Conservation (phyloP, 2,329 filamentous ascomycete genomes). For the Nigrospora sphaerica region DNA sequence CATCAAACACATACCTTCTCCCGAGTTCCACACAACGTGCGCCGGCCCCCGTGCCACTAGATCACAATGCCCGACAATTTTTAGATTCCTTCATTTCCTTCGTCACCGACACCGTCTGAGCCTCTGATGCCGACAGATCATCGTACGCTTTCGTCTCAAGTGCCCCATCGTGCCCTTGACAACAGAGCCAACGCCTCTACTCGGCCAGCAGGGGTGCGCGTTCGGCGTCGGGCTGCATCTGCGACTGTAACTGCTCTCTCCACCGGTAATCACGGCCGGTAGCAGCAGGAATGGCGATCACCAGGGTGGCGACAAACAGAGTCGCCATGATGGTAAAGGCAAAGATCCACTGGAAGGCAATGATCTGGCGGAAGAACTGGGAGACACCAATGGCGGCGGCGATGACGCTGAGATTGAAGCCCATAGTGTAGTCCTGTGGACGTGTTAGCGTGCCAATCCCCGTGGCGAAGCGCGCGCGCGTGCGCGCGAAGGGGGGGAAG, state of each 20-base stretch:
- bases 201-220: constrained; percentile 55
- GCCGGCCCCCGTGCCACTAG: too few relatives aligned
- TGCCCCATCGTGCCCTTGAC: too few relatives aligned
- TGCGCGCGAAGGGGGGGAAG: background rate
- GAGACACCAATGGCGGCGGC: constrained; percentile 68
- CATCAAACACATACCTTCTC: too few relatives aligned
- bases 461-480: background rate
- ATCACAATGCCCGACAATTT: too few relatives aligned
- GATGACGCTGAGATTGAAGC: constrained; percentile 69
- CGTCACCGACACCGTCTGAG: too few relatives aligned
- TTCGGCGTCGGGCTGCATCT: constrained; percentile 41
- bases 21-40: too few relatives aligned
- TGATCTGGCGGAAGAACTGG: constrained; percentile 65
- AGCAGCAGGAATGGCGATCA: constrained; percentile 57
- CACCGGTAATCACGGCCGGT: constrained; percentile 51
- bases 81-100: too few relatives aligned
- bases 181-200: too few relatives aligned
- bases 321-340: constrained; percentile 75
- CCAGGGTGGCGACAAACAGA: constrained; percentile 62
- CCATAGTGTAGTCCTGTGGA: constrained; percentile 63
- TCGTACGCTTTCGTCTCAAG: too few relatives aligned
- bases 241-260: constrained; percentile 31
- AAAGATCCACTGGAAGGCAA: constrained; percentile 90
- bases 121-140: too few relatives aligned
- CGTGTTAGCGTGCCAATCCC: background rate